These are phyloP conservation scores for Aureobasidium sp. DNA, from an alignment of 2,329 filamentous ascomycete genomes.

Conservation along the genomic window DNA sequence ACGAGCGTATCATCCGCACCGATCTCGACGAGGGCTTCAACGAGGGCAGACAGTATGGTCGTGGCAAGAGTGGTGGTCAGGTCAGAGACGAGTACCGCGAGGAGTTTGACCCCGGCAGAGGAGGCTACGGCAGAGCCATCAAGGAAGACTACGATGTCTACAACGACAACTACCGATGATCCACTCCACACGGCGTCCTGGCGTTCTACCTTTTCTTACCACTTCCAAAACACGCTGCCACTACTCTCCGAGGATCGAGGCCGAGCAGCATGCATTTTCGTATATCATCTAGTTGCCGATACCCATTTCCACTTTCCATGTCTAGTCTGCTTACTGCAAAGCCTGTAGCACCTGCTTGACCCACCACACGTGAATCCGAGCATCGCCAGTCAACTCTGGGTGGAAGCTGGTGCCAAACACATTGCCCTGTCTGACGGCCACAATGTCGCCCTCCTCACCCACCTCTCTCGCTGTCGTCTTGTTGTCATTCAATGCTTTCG, in stretches of 20 bases:
- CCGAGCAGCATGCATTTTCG: slow-evolving; percentile 7
- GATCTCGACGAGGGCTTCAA: slow-evolving; percentile 94
- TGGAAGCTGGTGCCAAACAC: slow-evolving; percentile 94
- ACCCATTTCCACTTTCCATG: background rate
- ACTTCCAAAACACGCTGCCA: background rate
- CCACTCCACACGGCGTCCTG: background rate
- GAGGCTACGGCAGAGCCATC: slow-evolving; percentile 15
- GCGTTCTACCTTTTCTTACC: background rate
- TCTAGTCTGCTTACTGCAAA: background rate
- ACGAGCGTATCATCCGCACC: slow-evolving; percentile 92
- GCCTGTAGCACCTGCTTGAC: slow-evolving; percentile 55
- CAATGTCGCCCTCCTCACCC: slow-evolving; percentile 62
- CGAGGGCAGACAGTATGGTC: slow-evolving; percentile 89
- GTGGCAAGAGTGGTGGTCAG: slow-evolving; percentile 92
- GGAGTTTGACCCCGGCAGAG: slow-evolving; percentile 75
- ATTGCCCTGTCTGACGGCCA: slow-evolving; percentile 85
- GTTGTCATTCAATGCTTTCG: slow-evolving; percentile 42
- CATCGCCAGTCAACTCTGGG: slow-evolving; percentile 82
- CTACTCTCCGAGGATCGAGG: slow-evolving; percentile 4
- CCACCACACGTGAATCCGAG: slow-evolving; percentile 93
- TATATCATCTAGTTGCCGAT: slow-evolving; percentile 4
- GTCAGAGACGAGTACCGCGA: slow-evolving; percentile 96
- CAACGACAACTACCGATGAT: slow-evolving; percentile 16
- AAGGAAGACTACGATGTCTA: slow-evolving; percentile 16
- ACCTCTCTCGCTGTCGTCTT: slow-evolving; percentile 40